Evolutionary conservation across 2,329 filamentous ascomycete species (phyloP).

Genomic region (Aspergillus sp.): DNA sequence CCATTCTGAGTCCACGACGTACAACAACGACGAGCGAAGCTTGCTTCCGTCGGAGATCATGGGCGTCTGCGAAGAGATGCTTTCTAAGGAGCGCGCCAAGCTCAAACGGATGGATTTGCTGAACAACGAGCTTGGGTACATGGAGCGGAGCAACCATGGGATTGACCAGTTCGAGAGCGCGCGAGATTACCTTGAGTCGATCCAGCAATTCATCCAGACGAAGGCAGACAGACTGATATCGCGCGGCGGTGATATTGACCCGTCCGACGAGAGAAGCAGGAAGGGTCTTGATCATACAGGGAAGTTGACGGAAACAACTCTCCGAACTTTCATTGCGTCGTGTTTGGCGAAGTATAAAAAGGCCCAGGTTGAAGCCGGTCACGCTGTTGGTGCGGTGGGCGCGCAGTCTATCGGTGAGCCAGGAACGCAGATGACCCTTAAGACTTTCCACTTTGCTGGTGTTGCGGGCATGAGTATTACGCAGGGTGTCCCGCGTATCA

Average conservation of each 20-base stretch:
- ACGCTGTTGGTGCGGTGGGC: slow-evolving; percentile 90
- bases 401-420: slow-evolving; percentile 97
- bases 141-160: slow-evolving; percentile 57
- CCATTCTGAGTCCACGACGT: slow-evolving; percentile 66
- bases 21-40: slow-evolving; percentile 64
- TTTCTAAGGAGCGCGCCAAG: slow-evolving; percentile 59
- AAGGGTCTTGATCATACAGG: slow-evolving; percentile 58
- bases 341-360: slow-evolving; percentile 86
- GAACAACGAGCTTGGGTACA: slow-evolving; percentile 55
- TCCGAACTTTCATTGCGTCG: slow-evolving; percentile 66
- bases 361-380: slow-evolving; percentile 85
- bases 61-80: slow-evolving; percentile 55
- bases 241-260: slow-evolving; percentile 22
- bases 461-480: slow-evolving; percentile 99
- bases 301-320: slow-evolving; percentile 68
- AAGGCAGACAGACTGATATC: slow-evolving; percentile 51
- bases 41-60: slow-evolving; percentile 67
- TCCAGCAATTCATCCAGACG: slow-evolving; percentile 61
- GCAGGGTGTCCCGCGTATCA: slow-evolving; percentile 97
- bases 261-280: slow-evolving; percentile 20
- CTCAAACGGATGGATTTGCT: slow-evolving; percentile 55
- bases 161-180: slow-evolving; percentile 74
- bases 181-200: slow-evolving; percentile 69
- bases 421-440: slow-evolving; percentile 97
- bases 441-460: slow-evolving; percentile 99